A percentile compares a stretch with the other conserved stretches of the same genome.
Conservation (phyloP, 768 basidiomycete genomes). For the Amyloporia xantha region DNA sequence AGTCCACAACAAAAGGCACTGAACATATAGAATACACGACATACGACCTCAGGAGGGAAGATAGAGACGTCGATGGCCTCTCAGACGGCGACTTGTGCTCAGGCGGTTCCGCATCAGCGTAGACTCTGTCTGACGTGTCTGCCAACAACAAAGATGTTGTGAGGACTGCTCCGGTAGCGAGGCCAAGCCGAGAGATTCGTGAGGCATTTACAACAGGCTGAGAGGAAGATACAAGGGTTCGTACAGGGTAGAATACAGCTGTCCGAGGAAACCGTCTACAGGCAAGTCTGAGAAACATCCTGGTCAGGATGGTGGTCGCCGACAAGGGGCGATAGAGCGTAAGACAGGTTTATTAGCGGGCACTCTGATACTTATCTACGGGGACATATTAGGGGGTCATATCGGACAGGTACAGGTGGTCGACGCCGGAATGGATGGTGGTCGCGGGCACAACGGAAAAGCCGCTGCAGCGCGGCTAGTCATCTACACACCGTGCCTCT, state of each 20-base stretch:
- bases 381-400: no score
- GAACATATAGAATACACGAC: constrained; percentile 80
- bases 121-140: constrained; percentile 10
- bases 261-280: background rate
- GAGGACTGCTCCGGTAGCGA: constrained; percentile 9
- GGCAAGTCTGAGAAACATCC: constrained; percentile 1
- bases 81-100: background rate
- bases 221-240: constrained; percentile 3
- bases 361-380: no score
- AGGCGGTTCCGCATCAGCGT: constrained; percentile 19
- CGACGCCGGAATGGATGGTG: no score
- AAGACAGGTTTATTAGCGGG: background rate
- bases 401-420: no score
- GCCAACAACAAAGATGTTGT: constrained; percentile 10
- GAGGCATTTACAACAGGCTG: background rate
- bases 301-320: background rate
- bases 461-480: no score
- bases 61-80: constrained; percentile 15
- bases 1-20: constrained; percentile 67
- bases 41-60: constrained; percentile 59
- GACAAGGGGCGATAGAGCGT: background rate
- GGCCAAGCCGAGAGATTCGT: background rate
- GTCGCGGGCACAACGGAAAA: no score
- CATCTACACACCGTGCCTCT: no score
- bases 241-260: background rate